Base-by-base conservation (phyloP, 2,329 filamentous ascomycete genomes). In the Cordyceps pruinosa region DNA sequence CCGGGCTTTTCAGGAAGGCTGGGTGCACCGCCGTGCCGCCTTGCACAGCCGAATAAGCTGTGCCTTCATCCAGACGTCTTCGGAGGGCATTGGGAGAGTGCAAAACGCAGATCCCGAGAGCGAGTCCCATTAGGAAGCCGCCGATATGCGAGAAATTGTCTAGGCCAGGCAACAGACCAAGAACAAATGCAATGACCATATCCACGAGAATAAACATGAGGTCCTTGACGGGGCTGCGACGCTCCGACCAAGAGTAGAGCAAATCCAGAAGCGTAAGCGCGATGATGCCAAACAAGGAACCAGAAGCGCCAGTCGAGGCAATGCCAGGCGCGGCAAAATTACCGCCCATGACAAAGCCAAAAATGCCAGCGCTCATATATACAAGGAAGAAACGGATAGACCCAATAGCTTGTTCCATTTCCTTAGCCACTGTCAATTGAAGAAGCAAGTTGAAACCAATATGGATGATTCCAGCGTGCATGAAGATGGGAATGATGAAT, bases 71-170 rank as follows among this genome's bases (percentile, higher is more conserved):
- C 57, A 92, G 88, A 45, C 87, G 84, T 58, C 86, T 79, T 34
- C 91, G 84, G 21, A 97, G 78, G 2, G 85, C 79, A 61, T 91
- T 89, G 2, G 94, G 94, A 4, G 92, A 97, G 68, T 93, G 91
- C 60, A 99, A 77, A 28, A 99, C 79, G 61, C 87, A 95, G 52
- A 97, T 79, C 13, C 94, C 94, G 1, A 97, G 82, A 0, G 87
- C 87, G 7, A 99, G 75, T 1, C 94, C 94, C 85, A 96, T 96
- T 51, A 96, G 73, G 70, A 97, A 97, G 2, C 94, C 94, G 56
- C 94, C 94, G 61, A 99, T 97, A 64, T 99, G 94, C 17, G 90
- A 89, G 71, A 97, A 99, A 72, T 99, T 99, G 77, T 99, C 94
- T 47, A 99, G 75, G 9, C 92, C 93, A 0, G 94, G 94, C 1